phyloP scores from a whole-genome alignment of 345 rosid genomes.

The Euphorbia tirucalli region DNA sequence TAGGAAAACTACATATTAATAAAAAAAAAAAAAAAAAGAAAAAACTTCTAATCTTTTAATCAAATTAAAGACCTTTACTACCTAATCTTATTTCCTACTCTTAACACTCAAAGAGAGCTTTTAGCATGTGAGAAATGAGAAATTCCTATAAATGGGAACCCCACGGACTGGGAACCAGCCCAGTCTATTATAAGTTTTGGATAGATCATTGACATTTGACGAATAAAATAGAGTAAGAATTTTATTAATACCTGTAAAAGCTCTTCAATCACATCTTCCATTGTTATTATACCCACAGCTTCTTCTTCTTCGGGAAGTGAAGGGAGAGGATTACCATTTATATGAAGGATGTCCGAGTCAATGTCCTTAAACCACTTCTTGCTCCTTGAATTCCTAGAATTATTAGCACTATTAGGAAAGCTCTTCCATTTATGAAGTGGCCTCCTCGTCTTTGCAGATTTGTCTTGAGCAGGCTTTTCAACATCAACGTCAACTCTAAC shows the following conservation, averaged over 20 bases:
- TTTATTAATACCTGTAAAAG: slow-evolving; percentile 62
- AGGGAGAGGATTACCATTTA: slow-evolving; percentile 67
- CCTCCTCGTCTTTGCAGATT: slow-evolving; percentile 32
- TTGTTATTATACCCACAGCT: slow-evolving; percentile 87
- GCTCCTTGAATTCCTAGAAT: slow-evolving; percentile 50
- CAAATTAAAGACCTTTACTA: no score
- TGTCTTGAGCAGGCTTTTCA: slow-evolving; percentile 8
- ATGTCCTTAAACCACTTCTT: slow-evolving; percentile 75
- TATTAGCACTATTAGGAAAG: slow-evolving; percentile 51
- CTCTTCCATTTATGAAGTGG: slow-evolving; percentile 81
- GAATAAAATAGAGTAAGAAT: neutral
- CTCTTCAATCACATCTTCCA: slow-evolving; percentile 99
- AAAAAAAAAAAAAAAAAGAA: no score
- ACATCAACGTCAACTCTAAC: slow-evolving; percentile 1
- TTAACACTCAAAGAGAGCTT: no score
- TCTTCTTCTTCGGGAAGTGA: slow-evolving; percentile 80
- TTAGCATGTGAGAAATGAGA: no score
- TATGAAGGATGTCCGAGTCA: slow-evolving; percentile 63
- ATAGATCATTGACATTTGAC: no score
- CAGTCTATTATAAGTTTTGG: no score
- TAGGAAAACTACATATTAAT: no score
- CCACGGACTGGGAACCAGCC: no score
- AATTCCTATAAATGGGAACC: no score
- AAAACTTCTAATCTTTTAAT: no score
- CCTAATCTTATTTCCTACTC: no score